Percentiles rank a stretch among this genome's conserved stretches.
These are phyloP conservation scores for barley (Hordeum vulgare) DNA, from an alignment of 176 grass and related monocot genomes.

Conservation along the genomic window MorexV3_pseudomolecules_assembly NC_058519.1:520795801-520796300, in stretches of 20 bases:
- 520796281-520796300: too few species aligned
- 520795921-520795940: background rate
- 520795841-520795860: background rate
- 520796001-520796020: background rate
- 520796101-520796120: background rate
- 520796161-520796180: background rate
- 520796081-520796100: background rate
- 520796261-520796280: background rate
- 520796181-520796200: background rate
- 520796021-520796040: background rate
- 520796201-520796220: background rate
- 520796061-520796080: background rate
- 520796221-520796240: background rate
- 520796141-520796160: background rate
- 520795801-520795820: background rate
- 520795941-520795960: background rate
- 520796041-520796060: background rate
- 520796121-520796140: background rate
- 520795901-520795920: background rate
- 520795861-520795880: background rate
- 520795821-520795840: background rate
- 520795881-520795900: background rate
- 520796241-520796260: background rate
- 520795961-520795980: background rate
- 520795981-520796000: background rate